phyloP scores from a whole-genome alignment of 2,329 filamentous ascomycete genomes.

The Ceratocystiopsis brevicomis region DNA sequence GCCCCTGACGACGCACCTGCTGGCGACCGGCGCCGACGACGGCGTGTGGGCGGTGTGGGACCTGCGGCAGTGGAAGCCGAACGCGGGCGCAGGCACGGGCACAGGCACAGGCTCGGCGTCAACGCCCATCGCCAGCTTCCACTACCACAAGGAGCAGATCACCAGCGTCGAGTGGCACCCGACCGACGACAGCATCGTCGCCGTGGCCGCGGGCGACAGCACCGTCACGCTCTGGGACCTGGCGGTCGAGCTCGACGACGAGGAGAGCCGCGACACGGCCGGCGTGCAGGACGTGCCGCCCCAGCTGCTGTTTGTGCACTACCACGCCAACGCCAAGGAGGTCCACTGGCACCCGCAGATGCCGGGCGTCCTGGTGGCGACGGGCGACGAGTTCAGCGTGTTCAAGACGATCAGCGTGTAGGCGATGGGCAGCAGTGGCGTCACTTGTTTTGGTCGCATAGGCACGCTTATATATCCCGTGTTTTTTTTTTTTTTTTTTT shows the following conservation, averaged over 20 bases:
- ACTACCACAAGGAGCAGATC: slow-evolving; percentile 91
- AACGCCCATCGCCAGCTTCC: slow-evolving; percentile 77
- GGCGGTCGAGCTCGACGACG: slow-evolving; percentile 88
- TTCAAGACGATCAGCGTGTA: slow-evolving; percentile 72
- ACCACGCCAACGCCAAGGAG: slow-evolving; percentile 88
- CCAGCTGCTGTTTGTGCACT: slow-evolving; percentile 90
- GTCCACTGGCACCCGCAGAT: slow-evolving; percentile 96
- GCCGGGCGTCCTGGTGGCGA: slow-evolving; percentile 72
- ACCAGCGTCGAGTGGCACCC: slow-evolving; percentile 96
- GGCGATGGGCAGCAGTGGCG: too few species aligned
- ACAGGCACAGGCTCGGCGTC: slow-evolving; percentile 19
- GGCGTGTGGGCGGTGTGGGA: slow-evolving; percentile 95
- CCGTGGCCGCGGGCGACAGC: slow-evolving; percentile 80
- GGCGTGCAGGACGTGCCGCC: slow-evolving; percentile 81
- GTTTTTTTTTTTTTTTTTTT: too few species aligned
- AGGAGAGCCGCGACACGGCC: slow-evolving; percentile 80
- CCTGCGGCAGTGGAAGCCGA: slow-evolving; percentile 78
- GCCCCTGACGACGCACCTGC: slow-evolving; percentile 65
- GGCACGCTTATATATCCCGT: background rate
- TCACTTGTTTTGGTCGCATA: background rate
- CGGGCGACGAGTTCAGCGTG: slow-evolving; percentile 73
- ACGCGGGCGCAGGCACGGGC: slow-evolving; percentile 13
- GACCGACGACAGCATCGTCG: slow-evolving; percentile 86
- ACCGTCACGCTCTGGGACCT: slow-evolving; percentile 94
- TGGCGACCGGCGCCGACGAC: slow-evolving; percentile 84